A percentile compares a stretch with the other conserved stretches of the same genome.
Conservation (phyloP, 257 asterid species). For the Orobanche coerulescens region DNA sequence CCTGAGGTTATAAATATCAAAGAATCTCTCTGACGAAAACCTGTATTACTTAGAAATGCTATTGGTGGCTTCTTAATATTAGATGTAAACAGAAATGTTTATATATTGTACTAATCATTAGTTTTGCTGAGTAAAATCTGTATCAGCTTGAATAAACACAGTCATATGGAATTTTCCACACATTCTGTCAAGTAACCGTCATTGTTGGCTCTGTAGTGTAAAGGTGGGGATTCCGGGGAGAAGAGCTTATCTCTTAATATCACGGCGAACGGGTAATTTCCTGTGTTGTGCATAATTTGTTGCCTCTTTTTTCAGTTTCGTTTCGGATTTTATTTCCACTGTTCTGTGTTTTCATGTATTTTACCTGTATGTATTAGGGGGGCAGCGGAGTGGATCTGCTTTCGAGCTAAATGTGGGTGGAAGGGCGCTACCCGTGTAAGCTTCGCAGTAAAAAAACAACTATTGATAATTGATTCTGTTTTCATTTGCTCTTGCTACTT, state of each 20-base stretch:
- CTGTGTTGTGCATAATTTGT: slow-evolving; percentile 2
- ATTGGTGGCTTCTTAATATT: too few species aligned
- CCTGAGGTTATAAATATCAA: too few species aligned
- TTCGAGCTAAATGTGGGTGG: slow-evolving; percentile 92
- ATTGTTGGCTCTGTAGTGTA: slow-evolving; percentile 51
- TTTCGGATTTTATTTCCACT: slow-evolving; percentile 5
- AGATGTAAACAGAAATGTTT: background rate
- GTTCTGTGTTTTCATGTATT: slow-evolving; percentile 19
- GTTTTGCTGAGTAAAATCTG: too few species aligned
- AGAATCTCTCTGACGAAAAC: too few species aligned
- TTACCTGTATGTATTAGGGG: slow-evolving; percentile 36
- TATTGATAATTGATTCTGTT: slow-evolving; percentile 12
- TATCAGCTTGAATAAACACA: too few species aligned
- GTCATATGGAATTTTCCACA: background rate
- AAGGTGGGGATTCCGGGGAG: slow-evolving; percentile 63
- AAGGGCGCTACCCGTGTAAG: slow-evolving; percentile 67
- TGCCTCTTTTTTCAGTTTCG: background rate
- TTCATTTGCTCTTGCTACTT: slow-evolving; percentile 18
- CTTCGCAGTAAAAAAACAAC: background rate
- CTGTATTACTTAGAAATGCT: too few species aligned
- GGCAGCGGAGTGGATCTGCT: slow-evolving; percentile 75
- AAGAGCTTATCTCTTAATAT: slow-evolving; percentile 70
- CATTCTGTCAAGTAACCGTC: slow-evolving; percentile 9
- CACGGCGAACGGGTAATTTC: slow-evolving; percentile 54
- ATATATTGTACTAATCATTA: too few species aligned